Percentiles rank a stretch among this genome's conserved stretches.
Conservation (phyloP, 768 basidiomycete genomes). For the Suillus weaverae region DNA sequence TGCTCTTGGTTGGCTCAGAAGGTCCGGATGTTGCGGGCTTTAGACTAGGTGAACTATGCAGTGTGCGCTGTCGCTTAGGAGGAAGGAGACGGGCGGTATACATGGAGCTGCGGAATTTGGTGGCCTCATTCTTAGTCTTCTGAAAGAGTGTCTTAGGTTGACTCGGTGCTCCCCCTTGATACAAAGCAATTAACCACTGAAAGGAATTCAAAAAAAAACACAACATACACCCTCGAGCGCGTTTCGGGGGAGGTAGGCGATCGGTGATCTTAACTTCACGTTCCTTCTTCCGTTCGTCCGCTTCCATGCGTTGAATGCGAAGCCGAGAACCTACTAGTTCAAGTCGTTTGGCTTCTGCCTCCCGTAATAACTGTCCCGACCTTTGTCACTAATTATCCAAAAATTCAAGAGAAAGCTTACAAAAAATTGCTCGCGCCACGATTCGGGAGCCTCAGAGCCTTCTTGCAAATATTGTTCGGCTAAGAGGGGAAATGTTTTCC, state of each 20-base stretch:
- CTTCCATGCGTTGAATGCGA: slow-evolving; percentile 65
- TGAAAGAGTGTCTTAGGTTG: slow-evolving; percentile 73
- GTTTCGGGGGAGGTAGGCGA: slow-evolving; percentile 64
- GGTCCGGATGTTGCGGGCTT: slow-evolving; percentile 37
- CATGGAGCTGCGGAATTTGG: slow-evolving; percentile 62
- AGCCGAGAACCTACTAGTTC: slow-evolving; percentile 63
- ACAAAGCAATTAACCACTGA: slow-evolving; percentile 11
- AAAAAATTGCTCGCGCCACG: slow-evolving; percentile 71
- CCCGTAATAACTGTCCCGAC: slow-evolving; percentile 48
- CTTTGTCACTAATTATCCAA: slow-evolving; percentile 10
- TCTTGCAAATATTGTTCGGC: slow-evolving; percentile 46
- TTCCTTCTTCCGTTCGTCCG: slow-evolving; percentile 74
- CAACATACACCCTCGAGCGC: slow-evolving; percentile 38
- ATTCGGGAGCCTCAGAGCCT: slow-evolving; percentile 47
- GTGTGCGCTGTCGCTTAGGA: slow-evolving; percentile 45
- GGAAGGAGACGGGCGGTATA: slow-evolving; percentile 54
- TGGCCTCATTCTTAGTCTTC: slow-evolving; percentile 72
- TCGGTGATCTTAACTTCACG: slow-evolving; percentile 76
- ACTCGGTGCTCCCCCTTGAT: slow-evolving; percentile 38
- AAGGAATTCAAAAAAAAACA: slow-evolving; percentile 4
- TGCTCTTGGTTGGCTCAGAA: slow-evolving; percentile 30
- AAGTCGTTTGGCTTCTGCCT: slow-evolving; percentile 61
- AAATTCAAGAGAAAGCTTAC: slow-evolving; percentile 41
- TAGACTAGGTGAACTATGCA: slow-evolving; percentile 35
- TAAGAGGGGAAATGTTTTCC: slow-evolving; percentile 56